A percentile compares a stretch with the other conserved stretches of the same genome.
These are phyloP conservation scores for Adansonia grandidieri DNA, from an alignment of 441 rosid genomes.

Conservation along the genomic window DNA sequence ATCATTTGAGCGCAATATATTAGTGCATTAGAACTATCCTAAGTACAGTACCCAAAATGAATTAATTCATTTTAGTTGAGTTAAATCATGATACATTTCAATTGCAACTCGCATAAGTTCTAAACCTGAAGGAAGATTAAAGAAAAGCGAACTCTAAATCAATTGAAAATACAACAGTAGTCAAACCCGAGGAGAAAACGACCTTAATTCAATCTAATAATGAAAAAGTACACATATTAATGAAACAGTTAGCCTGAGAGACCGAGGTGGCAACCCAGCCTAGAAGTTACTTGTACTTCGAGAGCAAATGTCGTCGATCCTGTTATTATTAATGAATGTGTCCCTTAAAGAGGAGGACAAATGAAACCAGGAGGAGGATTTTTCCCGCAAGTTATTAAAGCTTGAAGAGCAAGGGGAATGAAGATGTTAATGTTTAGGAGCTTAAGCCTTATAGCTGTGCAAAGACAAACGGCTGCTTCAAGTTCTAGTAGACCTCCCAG, in stretches of 20 bases:
- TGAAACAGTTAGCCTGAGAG: neutral
- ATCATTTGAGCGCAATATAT: neutral
- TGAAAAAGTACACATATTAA: neutral
- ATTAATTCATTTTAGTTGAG: neutral
- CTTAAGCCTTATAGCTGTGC: constrained; percentile 69
- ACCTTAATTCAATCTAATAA: constrained; percentile 2
- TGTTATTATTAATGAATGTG: constrained; percentile 10
- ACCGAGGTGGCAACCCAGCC: constrained; percentile 23
- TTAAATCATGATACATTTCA: neutral
- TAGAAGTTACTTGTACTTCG: constrained; percentile 1
- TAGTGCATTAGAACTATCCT: neutral
- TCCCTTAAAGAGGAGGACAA: constrained; percentile 54
- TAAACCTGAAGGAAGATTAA: neutral
- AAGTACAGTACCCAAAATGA: neutral
- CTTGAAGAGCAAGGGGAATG: constrained; percentile 70
- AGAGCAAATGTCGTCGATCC: neutral
- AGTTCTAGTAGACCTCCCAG: constrained; percentile 64
- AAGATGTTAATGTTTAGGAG: constrained; percentile 66
- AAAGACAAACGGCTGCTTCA: constrained; percentile 78
- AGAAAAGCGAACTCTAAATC: neutral
- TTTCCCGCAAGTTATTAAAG: constrained; percentile 60
- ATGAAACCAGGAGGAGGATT: constrained; percentile 70
- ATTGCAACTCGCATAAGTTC: neutral
- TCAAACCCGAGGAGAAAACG: constrained; percentile 17
- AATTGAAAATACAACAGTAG: neutral